A percentile compares a stretch with the other conserved stretches of the same genome.
These are phyloP conservation scores for Cymbomonas tetramitiformis DNA, from an alignment of 139 green algal genomes.

Conservation along the genomic window DNA sequence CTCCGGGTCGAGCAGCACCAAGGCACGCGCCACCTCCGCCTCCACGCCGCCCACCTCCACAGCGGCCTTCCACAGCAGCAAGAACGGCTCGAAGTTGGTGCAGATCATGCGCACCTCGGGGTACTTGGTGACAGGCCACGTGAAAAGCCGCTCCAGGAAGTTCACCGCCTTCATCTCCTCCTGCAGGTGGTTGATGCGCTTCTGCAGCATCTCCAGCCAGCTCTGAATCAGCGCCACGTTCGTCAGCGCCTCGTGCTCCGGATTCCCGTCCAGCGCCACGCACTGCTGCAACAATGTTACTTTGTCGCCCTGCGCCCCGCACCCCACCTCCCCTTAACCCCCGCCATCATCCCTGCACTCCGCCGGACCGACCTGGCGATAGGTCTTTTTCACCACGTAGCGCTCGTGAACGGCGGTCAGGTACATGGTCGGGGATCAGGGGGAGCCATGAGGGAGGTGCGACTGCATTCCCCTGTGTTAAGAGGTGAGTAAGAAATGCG, in stretches of 20 bases:
- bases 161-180: slow-evolving; percentile 30
- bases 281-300: slow-evolving; percentile 1
- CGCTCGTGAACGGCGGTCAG: no score
- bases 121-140: neutral
- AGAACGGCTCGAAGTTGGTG: slow-evolving; percentile 9
- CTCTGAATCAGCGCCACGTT: slow-evolving; percentile 8
- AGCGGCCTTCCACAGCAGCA: slow-evolving; percentile 12
- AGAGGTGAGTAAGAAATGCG: no score
- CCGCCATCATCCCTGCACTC: no score
- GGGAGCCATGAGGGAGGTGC: no score
- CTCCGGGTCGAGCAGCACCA: slow-evolving; percentile 53
- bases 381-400: no score
- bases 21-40: slow-evolving; percentile 56
- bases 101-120: neutral
- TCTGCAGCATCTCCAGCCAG: neutral
- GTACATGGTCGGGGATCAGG: no score
- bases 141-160: slow-evolving; percentile 17
- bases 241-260: slow-evolving; percentile 4
- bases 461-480: no score
- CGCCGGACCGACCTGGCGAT: no score
- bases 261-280: slow-evolving; percentile 6
- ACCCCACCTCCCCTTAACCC: no score
- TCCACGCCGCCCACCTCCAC: neutral
- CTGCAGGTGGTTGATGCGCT: no score
- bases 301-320: no score